Evolutionary conservation across 345 rosid species (phyloP).

Genomic region (Syzygium jambos): DNA sequence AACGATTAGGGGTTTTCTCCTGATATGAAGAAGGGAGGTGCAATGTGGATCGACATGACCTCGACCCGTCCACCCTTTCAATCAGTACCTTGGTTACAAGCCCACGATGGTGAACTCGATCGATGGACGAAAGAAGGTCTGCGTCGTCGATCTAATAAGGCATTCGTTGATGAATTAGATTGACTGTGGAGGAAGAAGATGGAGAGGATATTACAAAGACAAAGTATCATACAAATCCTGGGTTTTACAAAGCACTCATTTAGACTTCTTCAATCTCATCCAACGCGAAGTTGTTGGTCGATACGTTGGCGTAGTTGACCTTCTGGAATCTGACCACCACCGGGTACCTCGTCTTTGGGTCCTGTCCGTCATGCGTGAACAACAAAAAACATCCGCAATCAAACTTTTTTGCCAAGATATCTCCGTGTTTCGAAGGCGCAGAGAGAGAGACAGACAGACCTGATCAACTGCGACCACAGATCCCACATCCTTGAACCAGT

Average conservation of each 20-base stretch:
- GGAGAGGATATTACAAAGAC: background rate
- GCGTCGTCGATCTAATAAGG: background rate
- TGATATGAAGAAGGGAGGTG: background rate
- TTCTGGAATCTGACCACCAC: slow-evolving; percentile 26
- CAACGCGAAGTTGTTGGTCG: slow-evolving; percentile 28
- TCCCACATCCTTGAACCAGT: slow-evolving; percentile 21
- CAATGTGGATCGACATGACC: background rate
- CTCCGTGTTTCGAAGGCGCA: background rate
- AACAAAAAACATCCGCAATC: background rate
- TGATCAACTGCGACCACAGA: slow-evolving; percentile 26
- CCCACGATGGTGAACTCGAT: background rate
- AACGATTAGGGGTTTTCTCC: background rate
- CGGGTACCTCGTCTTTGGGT: slow-evolving; percentile 27
- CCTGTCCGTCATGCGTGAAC: slow-evolving; percentile 3
- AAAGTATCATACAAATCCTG: background rate
- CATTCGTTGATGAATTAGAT: background rate
- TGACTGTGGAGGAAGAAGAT: background rate
- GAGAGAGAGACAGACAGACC: background rate
- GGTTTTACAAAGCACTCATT: background rate
- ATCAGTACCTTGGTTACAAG: background rate
- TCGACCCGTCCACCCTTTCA: background rate
- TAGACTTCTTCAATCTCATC: slow-evolving; percentile 11
- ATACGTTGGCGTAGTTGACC: slow-evolving; percentile 24
- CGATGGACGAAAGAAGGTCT: background rate
- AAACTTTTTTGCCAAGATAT: background rate